phyloP scores from a whole-genome alignment of 2,329 filamentous ascomycete species.

The Microcera coccophila region DNA sequence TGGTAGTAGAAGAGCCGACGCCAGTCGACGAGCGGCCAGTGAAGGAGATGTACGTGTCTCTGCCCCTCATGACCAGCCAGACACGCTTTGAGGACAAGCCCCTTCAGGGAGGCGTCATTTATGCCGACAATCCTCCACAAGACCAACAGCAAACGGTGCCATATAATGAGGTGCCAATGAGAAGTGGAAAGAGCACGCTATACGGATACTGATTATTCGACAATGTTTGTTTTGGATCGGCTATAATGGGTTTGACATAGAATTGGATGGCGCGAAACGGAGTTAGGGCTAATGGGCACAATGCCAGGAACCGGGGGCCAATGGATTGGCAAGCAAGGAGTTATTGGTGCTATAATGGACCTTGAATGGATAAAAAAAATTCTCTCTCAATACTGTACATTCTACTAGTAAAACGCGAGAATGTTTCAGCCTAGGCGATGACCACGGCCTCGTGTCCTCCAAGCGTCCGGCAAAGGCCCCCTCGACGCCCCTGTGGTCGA shows the following conservation, averaged over 20 bases:
- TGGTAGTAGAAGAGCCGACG: constrained; percentile 30
- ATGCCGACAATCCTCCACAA: constrained; percentile 2
- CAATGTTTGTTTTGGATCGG: background rate
- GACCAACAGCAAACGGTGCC: constrained; percentile 4
- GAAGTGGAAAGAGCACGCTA: constrained; percentile 34
- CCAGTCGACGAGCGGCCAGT: constrained; percentile 25
- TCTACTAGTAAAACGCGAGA: background rate
- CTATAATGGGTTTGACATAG: background rate
- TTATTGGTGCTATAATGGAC: constrained; percentile 10
- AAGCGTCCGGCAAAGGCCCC: constrained; percentile 58
- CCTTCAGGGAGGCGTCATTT: constrained; percentile 8
- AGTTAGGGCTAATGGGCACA: constrained; percentile 1
- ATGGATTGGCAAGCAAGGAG: constrained; percentile 13
- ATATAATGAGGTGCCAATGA: constrained; percentile 31
- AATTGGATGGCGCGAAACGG: constrained; percentile 5
- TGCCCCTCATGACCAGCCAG: constrained; percentile 27
- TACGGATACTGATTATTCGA: constrained; percentile 26
- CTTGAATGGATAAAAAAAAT: background rate
- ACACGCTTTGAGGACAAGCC: constrained; percentile 25
- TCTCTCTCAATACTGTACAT: background rate
- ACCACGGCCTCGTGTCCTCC: constrained; percentile 60
- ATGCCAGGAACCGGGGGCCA: constrained; percentile 1
- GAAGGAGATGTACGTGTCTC: constrained; percentile 28
- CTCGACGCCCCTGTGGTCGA: constrained; percentile 40
- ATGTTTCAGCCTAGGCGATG: constrained; percentile 53